phyloP scores from a whole-genome alignment of 1,139 yeast species.

The Yamadazyma taylorii region DNA sequence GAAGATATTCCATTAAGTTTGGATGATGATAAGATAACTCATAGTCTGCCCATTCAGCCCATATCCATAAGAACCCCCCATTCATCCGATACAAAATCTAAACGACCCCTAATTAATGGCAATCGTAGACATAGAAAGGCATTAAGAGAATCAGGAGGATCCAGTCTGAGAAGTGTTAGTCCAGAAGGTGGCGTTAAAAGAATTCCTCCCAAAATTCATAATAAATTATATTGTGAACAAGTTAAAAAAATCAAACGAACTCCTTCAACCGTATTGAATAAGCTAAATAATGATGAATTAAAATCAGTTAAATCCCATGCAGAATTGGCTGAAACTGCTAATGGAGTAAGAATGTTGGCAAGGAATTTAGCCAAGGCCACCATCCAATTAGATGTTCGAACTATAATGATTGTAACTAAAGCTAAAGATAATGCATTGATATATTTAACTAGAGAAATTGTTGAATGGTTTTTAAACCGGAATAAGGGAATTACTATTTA shows the following conservation, averaged over 20 bases:
- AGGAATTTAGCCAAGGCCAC: conserved; percentile 74
- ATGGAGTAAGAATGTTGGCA: conserved; percentile 79
- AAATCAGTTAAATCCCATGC: conserved; percentile 63
- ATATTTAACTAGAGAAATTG: conserved; percentile 71
- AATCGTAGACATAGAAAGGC: conserved; percentile 15
- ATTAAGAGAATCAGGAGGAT: conserved; percentile 12
- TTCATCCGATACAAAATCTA: background rate
- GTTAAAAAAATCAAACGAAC: conserved; percentile 16
- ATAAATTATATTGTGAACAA: conserved; percentile 34
- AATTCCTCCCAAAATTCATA: conserved; percentile 34
- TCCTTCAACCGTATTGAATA: conserved; percentile 32
- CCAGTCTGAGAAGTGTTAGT: conserved; percentile 13
- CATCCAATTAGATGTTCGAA: conserved; percentile 65
- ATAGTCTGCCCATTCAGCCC: no score
- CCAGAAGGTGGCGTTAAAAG: conserved; percentile 16
- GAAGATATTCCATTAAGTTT: no score
- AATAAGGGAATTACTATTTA: conserved; percentile 56
- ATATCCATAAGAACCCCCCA: background rate
- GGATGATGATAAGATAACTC: no score
- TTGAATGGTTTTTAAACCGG: conserved; percentile 65
- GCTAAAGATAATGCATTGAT: conserved; percentile 79
- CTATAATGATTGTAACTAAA: conserved; percentile 80
- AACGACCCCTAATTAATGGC: conserved; percentile 4
- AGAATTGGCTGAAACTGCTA: conserved; percentile 79
- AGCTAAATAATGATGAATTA: conserved; percentile 38